A percentile compares a stretch with the other conserved stretches of the same genome.
Conservation (phyloP, 768 basidiomycete genomes). For the Amanita rubescens region DNA sequence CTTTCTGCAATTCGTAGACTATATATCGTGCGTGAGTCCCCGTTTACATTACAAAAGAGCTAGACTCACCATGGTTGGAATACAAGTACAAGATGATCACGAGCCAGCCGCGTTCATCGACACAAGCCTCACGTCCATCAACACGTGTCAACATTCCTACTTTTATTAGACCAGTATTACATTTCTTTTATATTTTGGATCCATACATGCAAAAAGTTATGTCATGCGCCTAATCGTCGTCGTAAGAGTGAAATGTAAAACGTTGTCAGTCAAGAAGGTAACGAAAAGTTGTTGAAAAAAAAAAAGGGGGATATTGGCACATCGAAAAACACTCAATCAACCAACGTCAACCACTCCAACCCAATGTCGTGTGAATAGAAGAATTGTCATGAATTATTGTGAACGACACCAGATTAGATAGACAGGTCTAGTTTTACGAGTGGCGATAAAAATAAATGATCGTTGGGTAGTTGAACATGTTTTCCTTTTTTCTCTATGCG, state of each 20-base stretch:
- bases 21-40: too few relatives aligned
- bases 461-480: slow-evolving; percentile 6
- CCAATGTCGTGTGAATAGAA: background rate
- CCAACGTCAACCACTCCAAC: background rate
- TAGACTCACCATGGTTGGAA: slow-evolving; percentile 4
- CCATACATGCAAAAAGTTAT: background rate
- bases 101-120: background rate
- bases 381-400: background rate
- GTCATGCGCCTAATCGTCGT: slow-evolving; percentile 1
- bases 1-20: slow-evolving; percentile 93
- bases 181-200: background rate
- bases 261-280: background rate
- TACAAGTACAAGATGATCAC: background rate
- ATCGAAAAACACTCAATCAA: background rate
- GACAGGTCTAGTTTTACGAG: slow-evolving; percentile 6
- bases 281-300: background rate
- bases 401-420: slow-evolving; percentile 6
- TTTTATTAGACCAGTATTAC: too few relatives aligned
- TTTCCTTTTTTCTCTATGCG: slow-evolving; percentile 9
- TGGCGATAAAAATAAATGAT: slow-evolving; percentile 5
- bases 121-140: background rate
- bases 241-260: background rate
- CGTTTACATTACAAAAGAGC: background rate
- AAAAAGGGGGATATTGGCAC: background rate
- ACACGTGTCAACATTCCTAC: background rate